Percentiles rank a stretch among this genome's conserved stretches.
phyloP scores from a whole-genome alignment of 139 green algal genomes.

The Chlamydomonas eustigma region DNA sequence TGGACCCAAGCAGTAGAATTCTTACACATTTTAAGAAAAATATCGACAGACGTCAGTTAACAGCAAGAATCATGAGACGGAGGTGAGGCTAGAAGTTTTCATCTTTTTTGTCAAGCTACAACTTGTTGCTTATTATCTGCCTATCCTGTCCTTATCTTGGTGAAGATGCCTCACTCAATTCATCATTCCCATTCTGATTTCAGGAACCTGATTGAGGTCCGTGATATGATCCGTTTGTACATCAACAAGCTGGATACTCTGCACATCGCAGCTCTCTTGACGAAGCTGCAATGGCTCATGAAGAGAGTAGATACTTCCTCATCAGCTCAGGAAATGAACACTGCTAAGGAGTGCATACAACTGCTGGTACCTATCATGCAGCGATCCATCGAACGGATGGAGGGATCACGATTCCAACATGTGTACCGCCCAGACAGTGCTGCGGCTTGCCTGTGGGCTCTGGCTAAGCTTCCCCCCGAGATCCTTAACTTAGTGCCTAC shows the following conservation, averaged over 20 bases:
- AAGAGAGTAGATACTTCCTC: not conserved
- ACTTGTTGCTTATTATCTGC: not conserved
- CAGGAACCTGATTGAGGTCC: not conserved
- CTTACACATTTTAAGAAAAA: conserved; percentile 12
- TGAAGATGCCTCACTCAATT: not conserved
- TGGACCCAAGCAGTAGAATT: not conserved
- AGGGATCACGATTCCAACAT: not conserved
- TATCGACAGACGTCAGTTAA: not conserved
- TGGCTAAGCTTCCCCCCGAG: not conserved
- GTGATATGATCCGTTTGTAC: conserved; percentile 4
- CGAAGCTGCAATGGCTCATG: not conserved
- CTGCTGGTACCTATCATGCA: not conserved
- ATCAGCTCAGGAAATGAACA: not conserved
- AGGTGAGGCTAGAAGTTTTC: not conserved
- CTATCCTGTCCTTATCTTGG: not conserved
- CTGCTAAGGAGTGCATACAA: not conserved
- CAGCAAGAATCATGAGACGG: not conserved
- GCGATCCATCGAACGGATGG: not conserved
- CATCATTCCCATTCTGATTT: not conserved
- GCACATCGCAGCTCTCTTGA: not conserved
- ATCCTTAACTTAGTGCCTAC: not conserved
- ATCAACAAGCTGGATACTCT: not conserved
- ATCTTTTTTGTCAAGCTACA: not conserved
- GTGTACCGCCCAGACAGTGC: not conserved
- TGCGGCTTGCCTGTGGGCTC: not conserved